Evolutionary conservation across 2,329 filamentous ascomycete genomes (phyloP).

Genomic region (Emergomyces pasteurianus): DNA sequence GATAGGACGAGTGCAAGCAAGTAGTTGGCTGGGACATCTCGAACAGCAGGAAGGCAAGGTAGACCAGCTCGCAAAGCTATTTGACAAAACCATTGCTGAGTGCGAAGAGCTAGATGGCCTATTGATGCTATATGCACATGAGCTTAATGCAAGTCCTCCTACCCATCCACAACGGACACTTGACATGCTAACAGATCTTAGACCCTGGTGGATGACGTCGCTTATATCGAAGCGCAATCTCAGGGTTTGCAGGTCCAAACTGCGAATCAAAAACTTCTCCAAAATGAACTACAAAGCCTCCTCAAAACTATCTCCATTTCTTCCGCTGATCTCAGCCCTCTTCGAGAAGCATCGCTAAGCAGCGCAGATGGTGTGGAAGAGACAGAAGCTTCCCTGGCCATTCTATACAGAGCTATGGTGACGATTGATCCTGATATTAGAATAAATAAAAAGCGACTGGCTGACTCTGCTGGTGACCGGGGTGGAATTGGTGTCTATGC

Average conservation of each 20-base stretch:
- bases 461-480: constrained; percentile 29
- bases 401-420: constrained; percentile 81
- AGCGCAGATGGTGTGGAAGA: constrained; percentile 58
- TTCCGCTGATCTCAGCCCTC: constrained; percentile 57
- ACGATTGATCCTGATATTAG: constrained; percentile 81
- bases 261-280: constrained; percentile 88
- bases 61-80: constrained; percentile 69
- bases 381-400: constrained; percentile 65
- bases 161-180: background rate
- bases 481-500: constrained; percentile 46
- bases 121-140: constrained; percentile 85
- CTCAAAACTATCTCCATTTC: constrained; percentile 86
- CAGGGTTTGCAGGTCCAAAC: constrained; percentile 96
- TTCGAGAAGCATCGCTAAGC: constrained; percentile 63
- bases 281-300: constrained; percentile 78
- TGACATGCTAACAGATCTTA: constrained; percentile 29
- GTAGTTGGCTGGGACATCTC: constrained; percentile 74
- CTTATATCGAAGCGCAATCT: constrained; percentile 93
- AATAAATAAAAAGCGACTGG: constrained; percentile 38
- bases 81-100: constrained; percentile 84
- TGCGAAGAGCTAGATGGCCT: constrained; percentile 94
- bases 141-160: constrained; percentile 59
- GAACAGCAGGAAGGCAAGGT: constrained; percentile 85
- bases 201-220: constrained; percentile 90
- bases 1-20: constrained; percentile 79